A percentile compares a stretch with the other conserved stretches of the same genome.
These are phyloP conservation scores for Suillus subluteus DNA, from an alignment of 768 basidiomycete species.

Conservation along the genomic window DNA sequence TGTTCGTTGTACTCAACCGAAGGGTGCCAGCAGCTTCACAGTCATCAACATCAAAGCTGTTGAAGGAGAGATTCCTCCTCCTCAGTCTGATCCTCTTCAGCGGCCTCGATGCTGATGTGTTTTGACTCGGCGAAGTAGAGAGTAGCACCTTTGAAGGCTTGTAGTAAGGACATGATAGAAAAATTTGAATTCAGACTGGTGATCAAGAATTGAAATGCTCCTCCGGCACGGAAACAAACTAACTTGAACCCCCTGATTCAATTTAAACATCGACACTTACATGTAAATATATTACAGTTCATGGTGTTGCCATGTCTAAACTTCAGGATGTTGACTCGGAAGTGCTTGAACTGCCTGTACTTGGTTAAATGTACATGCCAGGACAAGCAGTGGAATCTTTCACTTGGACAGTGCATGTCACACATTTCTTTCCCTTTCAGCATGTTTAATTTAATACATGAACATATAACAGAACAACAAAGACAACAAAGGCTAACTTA, in stretches of 20 bases:
- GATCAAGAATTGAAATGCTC: not conserved
- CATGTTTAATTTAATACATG: not conserved
- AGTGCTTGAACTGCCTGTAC: slow-evolving; percentile 4
- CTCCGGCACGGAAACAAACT: not conserved
- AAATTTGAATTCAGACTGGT: not conserved
- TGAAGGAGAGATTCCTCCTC: slow-evolving; percentile 11
- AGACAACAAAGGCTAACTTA: slow-evolving; percentile 9
- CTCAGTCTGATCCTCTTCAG: slow-evolving; percentile 6
- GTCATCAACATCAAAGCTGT: slow-evolving; percentile 14
- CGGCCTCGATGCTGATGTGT: slow-evolving; percentile 7
- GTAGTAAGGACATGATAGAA: not conserved
- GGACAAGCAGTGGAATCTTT: slow-evolving; percentile 1
- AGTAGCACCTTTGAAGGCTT: not conserved
- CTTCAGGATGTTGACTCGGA: not conserved
- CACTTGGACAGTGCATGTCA: not conserved
- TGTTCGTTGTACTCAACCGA: not conserved
- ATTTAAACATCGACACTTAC: not conserved
- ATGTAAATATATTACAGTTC: not conserved
- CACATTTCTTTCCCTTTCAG: not conserved
- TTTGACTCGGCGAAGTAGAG: not conserved
- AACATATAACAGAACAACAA: not conserved
- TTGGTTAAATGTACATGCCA: not conserved
- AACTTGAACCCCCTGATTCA: slow-evolving; percentile 1
- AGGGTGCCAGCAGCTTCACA: slow-evolving; percentile 3
- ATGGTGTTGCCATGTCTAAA: not conserved